These are phyloP conservation scores for Lithospermum erythrorhizon DNA, from an alignment of 257 asterid genomes.

Conservation along the genomic window DNA sequence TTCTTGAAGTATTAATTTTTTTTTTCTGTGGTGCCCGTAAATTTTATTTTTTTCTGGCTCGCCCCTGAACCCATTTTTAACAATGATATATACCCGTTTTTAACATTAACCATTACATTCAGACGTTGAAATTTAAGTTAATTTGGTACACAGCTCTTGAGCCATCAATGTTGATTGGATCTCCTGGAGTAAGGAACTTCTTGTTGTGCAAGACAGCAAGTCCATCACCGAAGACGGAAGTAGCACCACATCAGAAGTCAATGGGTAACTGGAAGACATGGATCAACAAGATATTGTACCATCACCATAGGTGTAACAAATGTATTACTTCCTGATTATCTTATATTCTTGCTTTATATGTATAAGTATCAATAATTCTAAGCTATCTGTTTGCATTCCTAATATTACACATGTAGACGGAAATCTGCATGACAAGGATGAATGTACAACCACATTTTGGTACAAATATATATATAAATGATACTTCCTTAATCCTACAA, in stretches of 20 bases:
- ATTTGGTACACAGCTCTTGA: constrained; percentile 24
- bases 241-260: constrained; percentile 12
- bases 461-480: too few species aligned
- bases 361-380: background rate
- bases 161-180: constrained; percentile 34
- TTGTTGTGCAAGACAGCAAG: constrained; percentile 38
- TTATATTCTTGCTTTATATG: background rate
- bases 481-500: too few species aligned
- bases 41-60: too few species aligned
- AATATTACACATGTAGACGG: background rate
- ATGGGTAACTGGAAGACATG: constrained; percentile 34
- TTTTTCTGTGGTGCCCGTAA: too few species aligned
- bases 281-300: constrained; percentile 25
- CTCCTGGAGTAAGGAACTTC: constrained; percentile 39
- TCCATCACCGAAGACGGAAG: constrained; percentile 16
- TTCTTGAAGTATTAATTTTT: too few species aligned
- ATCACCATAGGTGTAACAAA: too few species aligned
- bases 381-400: background rate
- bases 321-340: too few species aligned
- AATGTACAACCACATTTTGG: too few species aligned
- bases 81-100: too few species aligned
- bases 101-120: too few species aligned
- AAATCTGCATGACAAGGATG: background rate
- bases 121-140: too few species aligned
- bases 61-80: too few species aligned